Percentiles rank a stretch among this genome's conserved stretches.
Conservation (phyloP, 805 yeast genomes). For the Ogataea thermomethanolica region DNA sequence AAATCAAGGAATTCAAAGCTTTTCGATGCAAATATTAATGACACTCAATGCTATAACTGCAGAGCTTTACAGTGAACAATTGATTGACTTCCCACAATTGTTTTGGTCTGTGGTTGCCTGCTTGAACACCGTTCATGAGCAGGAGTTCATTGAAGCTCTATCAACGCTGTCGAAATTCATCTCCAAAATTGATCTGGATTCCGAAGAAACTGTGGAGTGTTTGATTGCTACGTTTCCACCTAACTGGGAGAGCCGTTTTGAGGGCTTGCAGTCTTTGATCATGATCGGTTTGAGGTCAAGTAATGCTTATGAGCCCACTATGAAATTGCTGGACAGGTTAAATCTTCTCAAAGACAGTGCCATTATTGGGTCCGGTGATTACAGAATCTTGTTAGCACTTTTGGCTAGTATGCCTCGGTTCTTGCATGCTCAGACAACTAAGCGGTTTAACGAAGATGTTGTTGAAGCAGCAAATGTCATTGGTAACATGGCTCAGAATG, state of each 20-base stretch:
- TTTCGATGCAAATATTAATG: constrained; percentile 96
- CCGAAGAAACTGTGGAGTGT: constrained; percentile 81
- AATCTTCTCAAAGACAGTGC: constrained; percentile 66
- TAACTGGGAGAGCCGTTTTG: constrained; percentile 92
- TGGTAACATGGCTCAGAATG: constrained; percentile 54
- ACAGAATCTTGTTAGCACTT: constrained; percentile 67
- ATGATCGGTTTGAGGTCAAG: constrained; percentile 82
- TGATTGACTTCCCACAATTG: constrained; percentile 85
- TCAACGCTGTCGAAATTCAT: constrained; percentile 80
- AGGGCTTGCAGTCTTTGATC: constrained; percentile 77
- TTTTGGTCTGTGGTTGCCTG: constrained; percentile 97
- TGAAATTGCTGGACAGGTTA: constrained; percentile 69
- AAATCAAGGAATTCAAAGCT: constrained; percentile 87
- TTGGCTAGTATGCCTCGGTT: constrained; percentile 81
- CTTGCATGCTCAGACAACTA: constrained; percentile 69
- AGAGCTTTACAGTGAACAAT: constrained; percentile 70
- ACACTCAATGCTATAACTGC: constrained; percentile 91
- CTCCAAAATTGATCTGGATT: constrained; percentile 79
- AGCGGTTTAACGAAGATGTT: constrained; percentile 48
- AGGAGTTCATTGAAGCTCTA: constrained; percentile 84
- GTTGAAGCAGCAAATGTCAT: constrained; percentile 53
- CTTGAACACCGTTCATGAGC: constrained; percentile 84
- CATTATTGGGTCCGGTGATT: constrained; percentile 68
- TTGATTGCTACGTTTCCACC: constrained; percentile 86
- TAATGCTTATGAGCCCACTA: constrained; percentile 72